Evolutionary conservation across 441 rosid genomes (phyloP).

Genomic region (Breynia disticha): DNA sequence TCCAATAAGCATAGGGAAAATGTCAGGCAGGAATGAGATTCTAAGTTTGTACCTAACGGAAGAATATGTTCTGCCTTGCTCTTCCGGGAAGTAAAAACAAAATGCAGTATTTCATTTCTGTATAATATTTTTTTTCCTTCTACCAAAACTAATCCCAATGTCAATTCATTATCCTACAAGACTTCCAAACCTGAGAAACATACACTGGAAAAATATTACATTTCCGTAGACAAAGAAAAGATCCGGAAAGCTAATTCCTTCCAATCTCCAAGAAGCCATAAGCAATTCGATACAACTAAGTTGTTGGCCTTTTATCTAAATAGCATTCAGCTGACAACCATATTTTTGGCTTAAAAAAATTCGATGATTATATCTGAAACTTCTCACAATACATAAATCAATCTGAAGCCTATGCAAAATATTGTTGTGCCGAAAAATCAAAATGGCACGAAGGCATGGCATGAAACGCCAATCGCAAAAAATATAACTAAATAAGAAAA

Average conservation of each 20-base stretch:
- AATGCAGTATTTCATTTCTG: constrained; percentile 12
- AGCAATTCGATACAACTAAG: no score
- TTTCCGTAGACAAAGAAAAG: no score
- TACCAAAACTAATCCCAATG: constrained; percentile 1
- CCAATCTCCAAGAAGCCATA: no score
- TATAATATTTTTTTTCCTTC: constrained; percentile 13
- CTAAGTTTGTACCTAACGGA: constrained; percentile 32
- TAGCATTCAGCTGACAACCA: no score
- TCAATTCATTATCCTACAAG: not conserved
- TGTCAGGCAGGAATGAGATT: constrained; percentile 7
- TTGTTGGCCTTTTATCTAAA: no score
- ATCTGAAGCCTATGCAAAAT: not conserved
- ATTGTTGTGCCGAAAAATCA: not conserved
- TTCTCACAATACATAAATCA: not conserved
- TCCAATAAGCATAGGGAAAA: constrained; percentile 23
- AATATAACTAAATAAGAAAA: no score
- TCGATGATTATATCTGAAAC: no score
- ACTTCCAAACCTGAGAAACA: no score
- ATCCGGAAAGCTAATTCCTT: no score
- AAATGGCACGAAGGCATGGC: not conserved
- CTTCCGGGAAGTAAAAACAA: constrained; percentile 10
- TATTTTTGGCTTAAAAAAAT: no score
- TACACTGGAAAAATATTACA: no score
- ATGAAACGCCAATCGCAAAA: not conserved
- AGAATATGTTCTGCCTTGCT: constrained; percentile 36